Percentiles rank a stretch among this genome's conserved stretches.
These are phyloP conservation scores for Daldinia vernicosa DNA, from an alignment of 495 filamentous ascomycete species.

Conservation along the genomic window DNA sequence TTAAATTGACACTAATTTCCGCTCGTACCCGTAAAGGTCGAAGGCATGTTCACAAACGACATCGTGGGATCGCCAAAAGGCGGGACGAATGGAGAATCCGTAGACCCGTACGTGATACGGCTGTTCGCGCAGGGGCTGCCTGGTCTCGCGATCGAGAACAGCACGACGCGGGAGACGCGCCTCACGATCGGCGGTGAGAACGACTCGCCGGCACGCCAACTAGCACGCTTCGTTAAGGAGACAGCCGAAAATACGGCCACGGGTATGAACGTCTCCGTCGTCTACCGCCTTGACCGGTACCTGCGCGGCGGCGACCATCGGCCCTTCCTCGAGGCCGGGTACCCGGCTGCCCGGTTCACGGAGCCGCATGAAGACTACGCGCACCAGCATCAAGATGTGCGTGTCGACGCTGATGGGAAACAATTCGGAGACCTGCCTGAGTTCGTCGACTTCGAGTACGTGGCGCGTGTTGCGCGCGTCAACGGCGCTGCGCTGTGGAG, in stretches of 20 bases:
- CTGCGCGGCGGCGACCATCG: conserved; percentile 63
- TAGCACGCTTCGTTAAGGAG: conserved; percentile 63
- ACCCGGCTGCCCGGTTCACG: conserved; percentile 61
- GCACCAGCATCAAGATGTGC: conserved; percentile 64
- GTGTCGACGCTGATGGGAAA: conserved; percentile 52
- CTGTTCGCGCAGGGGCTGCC: conserved; percentile 59
- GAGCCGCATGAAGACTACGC: conserved; percentile 62
- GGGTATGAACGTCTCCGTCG: conserved; percentile 55
- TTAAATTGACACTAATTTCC: background rate
- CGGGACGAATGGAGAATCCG: conserved; percentile 52
- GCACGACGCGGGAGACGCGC: conserved; percentile 41
- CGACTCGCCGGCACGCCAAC: conserved; percentile 61
- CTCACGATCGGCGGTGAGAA: conserved; percentile 61
- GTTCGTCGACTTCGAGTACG: conserved; percentile 63
- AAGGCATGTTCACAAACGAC: conserved; percentile 63
- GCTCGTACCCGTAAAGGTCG: conserved; percentile 50
- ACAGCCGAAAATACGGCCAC: conserved; percentile 57
- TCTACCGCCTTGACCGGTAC: conserved; percentile 63
- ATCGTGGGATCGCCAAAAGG: conserved; percentile 56
- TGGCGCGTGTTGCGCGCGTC: conserved; percentile 59
- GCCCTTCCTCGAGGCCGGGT: conserved; percentile 60
- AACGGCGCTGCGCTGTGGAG: conserved; percentile 61
- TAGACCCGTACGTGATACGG: conserved; percentile 58
- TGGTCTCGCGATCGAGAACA: conserved; percentile 49
- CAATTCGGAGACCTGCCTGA: conserved; percentile 62